Conservation (phyloP, 129 eudicot species). For the Flaveria ramosissima region DNA sequence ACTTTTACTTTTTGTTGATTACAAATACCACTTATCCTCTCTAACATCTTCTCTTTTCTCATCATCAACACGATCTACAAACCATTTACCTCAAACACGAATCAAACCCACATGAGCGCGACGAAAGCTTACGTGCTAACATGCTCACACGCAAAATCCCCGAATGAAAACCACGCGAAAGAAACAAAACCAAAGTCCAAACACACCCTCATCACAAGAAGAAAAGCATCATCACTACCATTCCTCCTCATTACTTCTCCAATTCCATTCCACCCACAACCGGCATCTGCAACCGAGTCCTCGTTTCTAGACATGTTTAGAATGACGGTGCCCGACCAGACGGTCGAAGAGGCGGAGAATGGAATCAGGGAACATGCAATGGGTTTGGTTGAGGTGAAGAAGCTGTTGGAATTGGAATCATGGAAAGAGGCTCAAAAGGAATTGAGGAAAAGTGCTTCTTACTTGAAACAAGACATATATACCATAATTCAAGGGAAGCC, state of each 20-base stretch:
- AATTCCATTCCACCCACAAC: constrained; percentile 23
- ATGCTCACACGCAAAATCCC: constrained; percentile 1
- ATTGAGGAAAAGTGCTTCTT: constrained; percentile 53
- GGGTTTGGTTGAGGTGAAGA: constrained; percentile 54
- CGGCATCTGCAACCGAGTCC: constrained; percentile 29
- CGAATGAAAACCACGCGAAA: not conserved
- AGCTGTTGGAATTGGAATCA: constrained; percentile 43
- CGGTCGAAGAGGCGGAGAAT: constrained; percentile 64
- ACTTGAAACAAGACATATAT: constrained; percentile 71
- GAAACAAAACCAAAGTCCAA: not conserved
- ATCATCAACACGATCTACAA: constrained; percentile 5
- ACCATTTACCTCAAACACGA: constrained; percentile 17
- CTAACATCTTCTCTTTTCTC: not conserved
- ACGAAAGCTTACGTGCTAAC: not conserved
- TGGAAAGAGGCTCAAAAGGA: constrained; percentile 82
- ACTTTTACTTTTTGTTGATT: not conserved
- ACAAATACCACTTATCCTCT: constrained; percentile 6
- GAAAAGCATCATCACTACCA: constrained; percentile 27
- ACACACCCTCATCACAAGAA: constrained; percentile 21
- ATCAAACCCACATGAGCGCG: constrained; percentile 22
- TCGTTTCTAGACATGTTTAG: constrained; percentile 56
- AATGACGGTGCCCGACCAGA: constrained; percentile 78
- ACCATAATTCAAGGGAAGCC: constrained; percentile 72
- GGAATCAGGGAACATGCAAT: constrained; percentile 57
- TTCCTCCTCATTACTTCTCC: constrained; percentile 18